A percentile compares a stretch with the other conserved stretches of the same genome.
Evolutionary conservation across 371 early-diverging fungal genomes (phyloP).

Genomic region (Caulochytrium protostelioides): DNA sequence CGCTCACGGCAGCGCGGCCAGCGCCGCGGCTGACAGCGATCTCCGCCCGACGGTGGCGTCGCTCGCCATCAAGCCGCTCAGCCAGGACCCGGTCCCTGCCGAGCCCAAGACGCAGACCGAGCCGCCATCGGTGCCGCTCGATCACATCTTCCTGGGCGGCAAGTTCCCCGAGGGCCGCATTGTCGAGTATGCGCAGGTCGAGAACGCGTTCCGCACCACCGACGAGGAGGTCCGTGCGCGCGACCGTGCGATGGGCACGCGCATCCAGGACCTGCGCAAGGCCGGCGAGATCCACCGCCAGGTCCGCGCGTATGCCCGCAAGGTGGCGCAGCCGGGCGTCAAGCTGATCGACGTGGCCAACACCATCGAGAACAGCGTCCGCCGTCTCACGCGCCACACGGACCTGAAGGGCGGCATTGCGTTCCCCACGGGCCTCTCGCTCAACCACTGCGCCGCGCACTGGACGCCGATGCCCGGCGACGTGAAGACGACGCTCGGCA

Average conservation of each 20-base stretch:
- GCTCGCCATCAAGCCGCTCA: too few relatives aligned
- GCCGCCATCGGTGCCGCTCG: too few relatives aligned
- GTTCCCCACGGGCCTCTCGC: conserved; percentile 96
- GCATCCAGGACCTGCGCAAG: conserved; percentile 58
- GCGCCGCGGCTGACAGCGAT: neutral
- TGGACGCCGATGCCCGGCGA: conserved; percentile 97
- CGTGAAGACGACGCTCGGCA: conserved; percentile 59
- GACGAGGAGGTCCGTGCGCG: conserved; percentile 53
- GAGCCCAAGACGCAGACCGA: too few relatives aligned
- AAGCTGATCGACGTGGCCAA: conserved; percentile 82
- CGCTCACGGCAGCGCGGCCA: conserved; percentile 1
- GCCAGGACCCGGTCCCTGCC: too few relatives aligned
- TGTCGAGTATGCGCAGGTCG: too few relatives aligned
- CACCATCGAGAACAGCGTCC: conserved; percentile 85
- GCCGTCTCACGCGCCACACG: conserved; percentile 70
- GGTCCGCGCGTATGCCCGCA: conserved; percentile 61
- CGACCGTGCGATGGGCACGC: conserved; percentile 30
- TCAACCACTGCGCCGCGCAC: conserved; percentile 98
- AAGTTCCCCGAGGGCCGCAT: too few relatives aligned
- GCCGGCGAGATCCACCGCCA: conserved; percentile 68
- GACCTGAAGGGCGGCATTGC: conserved; percentile 80
- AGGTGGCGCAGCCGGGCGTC: conserved; percentile 88
- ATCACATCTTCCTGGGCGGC: too few relatives aligned
- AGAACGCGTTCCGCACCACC: conserved; percentile 54
- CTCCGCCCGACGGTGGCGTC: too few relatives aligned